A percentile compares a stretch with the other conserved stretches of the same genome.
phyloP scores from a whole-genome alignment of 352 stramenopile species.

The Phytophthora quininea region DNA sequence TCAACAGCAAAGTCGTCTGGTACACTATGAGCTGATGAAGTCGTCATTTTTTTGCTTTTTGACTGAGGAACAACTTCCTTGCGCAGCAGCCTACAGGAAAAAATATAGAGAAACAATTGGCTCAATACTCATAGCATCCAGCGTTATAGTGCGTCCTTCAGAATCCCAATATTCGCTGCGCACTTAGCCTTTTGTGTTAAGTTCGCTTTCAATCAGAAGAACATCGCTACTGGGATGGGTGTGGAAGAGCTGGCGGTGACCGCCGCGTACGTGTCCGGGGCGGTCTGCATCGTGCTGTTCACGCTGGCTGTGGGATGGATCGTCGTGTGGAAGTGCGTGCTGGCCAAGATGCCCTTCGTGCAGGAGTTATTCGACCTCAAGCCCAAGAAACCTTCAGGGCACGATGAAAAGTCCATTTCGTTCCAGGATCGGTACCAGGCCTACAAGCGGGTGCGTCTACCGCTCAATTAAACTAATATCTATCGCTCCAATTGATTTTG shows the following conservation, averaged over 20 bases:
- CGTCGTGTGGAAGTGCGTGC: slow-evolving; percentile 85
- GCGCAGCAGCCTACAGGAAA: slow-evolving; percentile 14
- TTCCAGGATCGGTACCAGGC: slow-evolving; percentile 78
- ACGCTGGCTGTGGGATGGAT: slow-evolving; percentile 78
- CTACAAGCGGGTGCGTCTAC: slow-evolving; percentile 56
- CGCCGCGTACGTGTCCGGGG: slow-evolving; percentile 72
- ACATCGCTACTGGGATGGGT: no score
- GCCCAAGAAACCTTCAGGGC: slow-evolving; percentile 47
- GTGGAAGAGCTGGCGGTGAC: slow-evolving; percentile 62
- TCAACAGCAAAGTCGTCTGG: no score
- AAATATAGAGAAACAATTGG: slow-evolving; percentile 36
- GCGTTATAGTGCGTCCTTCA: not conserved
- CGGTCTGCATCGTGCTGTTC: slow-evolving; percentile 84
- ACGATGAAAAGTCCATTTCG: slow-evolving; percentile 57
- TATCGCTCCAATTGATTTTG: slow-evolving; percentile 5
- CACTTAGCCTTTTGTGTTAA: slow-evolving; percentile 31
- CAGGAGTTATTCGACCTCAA: slow-evolving; percentile 88
- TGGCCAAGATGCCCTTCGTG: slow-evolving; percentile 84
- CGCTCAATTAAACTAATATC: not conserved
- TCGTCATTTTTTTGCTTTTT: slow-evolving; percentile 31
- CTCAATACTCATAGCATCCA: slow-evolving; percentile 13
- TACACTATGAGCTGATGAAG: slow-evolving; percentile 20
- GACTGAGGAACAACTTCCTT: slow-evolving; percentile 2
- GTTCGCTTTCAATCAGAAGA: slow-evolving; percentile 28
- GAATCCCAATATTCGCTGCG: no score